These are phyloP conservation scores for Aaosphaeria arxii DNA, from an alignment of 2,329 filamentous ascomycete species.

Conservation along the genomic window DNA sequence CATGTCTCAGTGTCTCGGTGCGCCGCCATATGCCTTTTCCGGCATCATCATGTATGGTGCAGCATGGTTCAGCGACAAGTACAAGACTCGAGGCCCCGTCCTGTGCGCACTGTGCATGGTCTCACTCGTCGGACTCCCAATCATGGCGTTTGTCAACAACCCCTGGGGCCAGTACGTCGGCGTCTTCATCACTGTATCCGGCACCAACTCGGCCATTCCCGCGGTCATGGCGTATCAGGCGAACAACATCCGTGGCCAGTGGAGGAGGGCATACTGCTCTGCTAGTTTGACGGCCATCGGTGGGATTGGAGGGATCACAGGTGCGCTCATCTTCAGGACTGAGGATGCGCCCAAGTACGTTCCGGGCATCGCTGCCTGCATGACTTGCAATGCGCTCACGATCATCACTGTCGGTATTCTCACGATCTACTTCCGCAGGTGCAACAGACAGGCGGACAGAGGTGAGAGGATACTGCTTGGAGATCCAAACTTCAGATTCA, in stretches of 20 bases:
- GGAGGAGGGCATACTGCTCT: conserved; percentile 16
- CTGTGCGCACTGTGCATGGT: conserved; percentile 18
- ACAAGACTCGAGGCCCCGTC: conserved; percentile 18
- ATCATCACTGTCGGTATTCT: conserved; percentile 13
- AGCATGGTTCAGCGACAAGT: conserved; percentile 24
- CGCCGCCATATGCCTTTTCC: conserved; percentile 22
- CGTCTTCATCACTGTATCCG: conserved; percentile 19
- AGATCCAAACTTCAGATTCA: conserved; percentile 22
- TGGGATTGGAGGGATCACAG: conserved; percentile 23
- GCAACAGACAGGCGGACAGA: conserved; percentile 19
- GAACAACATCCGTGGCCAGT: conserved; percentile 12
- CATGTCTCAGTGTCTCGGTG: conserved; percentile 21
- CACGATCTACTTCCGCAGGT: conserved; percentile 18
- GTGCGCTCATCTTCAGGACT: conserved; percentile 16
- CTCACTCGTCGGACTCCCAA: conserved; percentile 19
- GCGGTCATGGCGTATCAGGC: conserved; percentile 24
- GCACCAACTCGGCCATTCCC: conserved; percentile 17
- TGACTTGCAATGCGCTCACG: conserved; percentile 17
- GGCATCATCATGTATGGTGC: conserved; percentile 20
- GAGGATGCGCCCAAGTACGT: conserved; percentile 19
- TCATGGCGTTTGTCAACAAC: conserved; percentile 20
- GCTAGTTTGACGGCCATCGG: conserved; percentile 23
- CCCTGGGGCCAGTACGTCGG: conserved; percentile 24
- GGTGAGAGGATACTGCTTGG: conserved; percentile 18
- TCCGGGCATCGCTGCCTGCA: conserved; percentile 19